Conservation (phyloP, 768 basidiomycete genomes). For the Mycena rosella region DNA sequence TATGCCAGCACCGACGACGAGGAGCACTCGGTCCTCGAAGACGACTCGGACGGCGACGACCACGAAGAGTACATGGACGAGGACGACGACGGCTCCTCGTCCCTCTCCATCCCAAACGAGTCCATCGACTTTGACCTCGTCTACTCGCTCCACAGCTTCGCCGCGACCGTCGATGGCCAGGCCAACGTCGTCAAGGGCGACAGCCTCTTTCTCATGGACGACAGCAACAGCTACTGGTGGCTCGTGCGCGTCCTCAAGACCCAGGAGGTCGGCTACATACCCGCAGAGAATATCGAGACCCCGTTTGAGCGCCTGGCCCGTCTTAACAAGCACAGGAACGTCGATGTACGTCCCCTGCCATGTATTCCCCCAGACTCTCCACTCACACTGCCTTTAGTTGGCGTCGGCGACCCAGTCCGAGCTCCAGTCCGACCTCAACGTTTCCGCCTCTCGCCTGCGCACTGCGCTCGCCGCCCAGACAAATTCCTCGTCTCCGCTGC, state of each 20-base stretch:
- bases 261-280: conserved; percentile 98
- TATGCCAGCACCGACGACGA: conserved; percentile 66
- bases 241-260: conserved; percentile 98
- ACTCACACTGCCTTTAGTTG: conserved; percentile 59
- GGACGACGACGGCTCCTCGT: conserved; percentile 84
- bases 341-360: conserved; percentile 76
- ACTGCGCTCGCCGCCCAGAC: conserved; percentile 58
- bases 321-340: conserved; percentile 96
- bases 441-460: conserved; percentile 67
- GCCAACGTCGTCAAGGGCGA: conserved; percentile 99
- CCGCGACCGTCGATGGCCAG: conserved; percentile 98
- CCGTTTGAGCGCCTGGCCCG: conserved; percentile 96
- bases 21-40: conserved; percentile 88
- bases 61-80: conserved; percentile 79
- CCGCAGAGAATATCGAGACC: conserved; percentile 99
- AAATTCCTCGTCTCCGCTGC: conserved; percentile 64
- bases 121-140: conserved; percentile 95
- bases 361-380: conserved; percentile 4
- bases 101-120: conserved; percentile 89
- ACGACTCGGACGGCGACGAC: conserved; percentile 84
- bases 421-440: conserved; percentile 63
- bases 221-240: conserved; percentile 99
- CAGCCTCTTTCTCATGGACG: conserved; percentile 95
- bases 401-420: conserved; percentile 83
- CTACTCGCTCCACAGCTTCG: conserved; percentile 95